These are phyloP conservation scores for Emiliania huxleyi DNA, from an alignment of 78 protist species.

Conservation along the genomic window DNA sequence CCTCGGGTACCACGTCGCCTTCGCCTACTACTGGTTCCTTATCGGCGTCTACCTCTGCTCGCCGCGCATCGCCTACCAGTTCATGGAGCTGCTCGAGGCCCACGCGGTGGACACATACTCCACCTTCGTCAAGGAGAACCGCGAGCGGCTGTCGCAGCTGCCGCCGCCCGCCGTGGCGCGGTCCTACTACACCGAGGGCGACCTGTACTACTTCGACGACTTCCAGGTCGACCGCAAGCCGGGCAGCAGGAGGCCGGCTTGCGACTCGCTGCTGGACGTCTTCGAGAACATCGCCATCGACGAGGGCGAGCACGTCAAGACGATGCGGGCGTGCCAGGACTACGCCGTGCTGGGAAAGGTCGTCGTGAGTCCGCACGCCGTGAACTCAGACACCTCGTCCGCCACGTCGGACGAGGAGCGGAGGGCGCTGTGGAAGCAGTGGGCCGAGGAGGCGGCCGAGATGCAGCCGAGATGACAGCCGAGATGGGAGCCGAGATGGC, in stretches of 20 bases:
- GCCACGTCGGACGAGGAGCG: neutral
- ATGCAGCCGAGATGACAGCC: too few species aligned
- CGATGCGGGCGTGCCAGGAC: conserved; percentile 27
- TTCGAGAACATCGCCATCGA: neutral
- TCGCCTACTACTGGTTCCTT: neutral
- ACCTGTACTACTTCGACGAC: neutral
- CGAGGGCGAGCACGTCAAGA: conserved; percentile 12
- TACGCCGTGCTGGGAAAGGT: neutral
- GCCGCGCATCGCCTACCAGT: neutral
- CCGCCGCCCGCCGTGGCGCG: neutral
- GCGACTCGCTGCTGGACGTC: neutral
- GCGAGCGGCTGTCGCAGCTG: neutral
- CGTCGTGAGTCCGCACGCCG: neutral
- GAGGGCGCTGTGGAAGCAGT: neutral
- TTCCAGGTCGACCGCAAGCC: neutral
- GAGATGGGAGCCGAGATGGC: too few species aligned
- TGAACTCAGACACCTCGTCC: neutral
- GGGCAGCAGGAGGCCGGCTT: neutral
- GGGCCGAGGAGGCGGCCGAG: neutral
- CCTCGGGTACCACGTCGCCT: neutral
- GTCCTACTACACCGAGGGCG: neutral
- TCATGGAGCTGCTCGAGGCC: conserved; percentile 3
- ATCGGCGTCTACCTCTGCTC: neutral
- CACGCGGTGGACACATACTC: conserved; percentile 4
- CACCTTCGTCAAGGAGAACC: neutral